Base-by-base conservation (phyloP, 768 basidiomycete species). In the Coprinopsis marcescibilis region DNA sequence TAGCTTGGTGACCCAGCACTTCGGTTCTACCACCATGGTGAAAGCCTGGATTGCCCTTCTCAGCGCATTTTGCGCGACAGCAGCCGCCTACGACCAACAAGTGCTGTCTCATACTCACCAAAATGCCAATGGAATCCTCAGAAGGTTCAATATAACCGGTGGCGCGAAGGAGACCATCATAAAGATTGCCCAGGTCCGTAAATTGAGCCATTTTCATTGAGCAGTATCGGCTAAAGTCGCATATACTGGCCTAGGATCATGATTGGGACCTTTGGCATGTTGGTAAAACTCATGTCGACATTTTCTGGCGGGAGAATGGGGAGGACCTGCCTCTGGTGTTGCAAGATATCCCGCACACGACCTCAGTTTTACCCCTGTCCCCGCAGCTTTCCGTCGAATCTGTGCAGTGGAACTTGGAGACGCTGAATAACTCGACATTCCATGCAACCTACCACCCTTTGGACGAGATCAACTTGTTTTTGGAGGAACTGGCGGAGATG, bases 361-460 rank as follows among this genome's bases (percentile, higher is more conserved):
- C 48, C 41, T 40, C 56, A 40, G 15, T 52, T 49, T 19, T 55
- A 26, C 49, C 36, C 35, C 36, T 49, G 7, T 37, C 48, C 17
- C 43, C 27, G 34, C 40, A 34, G 6, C 30, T 35, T 27, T 29
- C 19, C 3, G 56, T 59, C n/a, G 25, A 40, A 10, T 40, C 7
- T 40, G 7, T 13, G 35, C 12, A 7, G 15, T 71, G 70, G 71
- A 60, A 64, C 32, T 53, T 71, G 5, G 36, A 48, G 8, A 63
- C 65, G 3, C 55, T 67, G 29, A 45, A 53, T 29, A 71, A 74
- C 35, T 60, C 69, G 7, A 65, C 66, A 1, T 73, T 68, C 49
- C 75, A 72, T 50, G 53, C 56, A 12, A 50, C 47, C 0, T 88
- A 83, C 58, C 86, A 85, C 53, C 69, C 78, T 0, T 62, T 81